Evolutionary conservation across 2,329 filamentous ascomycete species (phyloP), one percentile per base, ranked within the genome.

Genomic region (Xylaria sp.): DNA sequence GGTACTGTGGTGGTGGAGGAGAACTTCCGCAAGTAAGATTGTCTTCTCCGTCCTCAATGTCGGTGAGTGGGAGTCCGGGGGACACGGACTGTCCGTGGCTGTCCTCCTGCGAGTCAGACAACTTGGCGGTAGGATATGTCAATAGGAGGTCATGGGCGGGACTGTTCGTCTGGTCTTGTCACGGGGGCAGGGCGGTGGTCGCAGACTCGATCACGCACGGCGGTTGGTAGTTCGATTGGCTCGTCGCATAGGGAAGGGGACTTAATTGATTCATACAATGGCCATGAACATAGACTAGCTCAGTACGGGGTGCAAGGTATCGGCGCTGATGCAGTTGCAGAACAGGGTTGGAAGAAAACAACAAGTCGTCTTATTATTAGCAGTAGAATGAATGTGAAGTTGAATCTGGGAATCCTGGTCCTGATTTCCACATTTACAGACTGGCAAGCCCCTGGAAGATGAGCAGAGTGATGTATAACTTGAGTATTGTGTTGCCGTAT

Each of bases 1-100:
- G 80, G 71, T 87, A 87, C 67, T 79, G 79, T 47, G 84, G 79
- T 47, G 84, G 84, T 60, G 84, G 84, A 48, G 82, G 83, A 53
- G 79, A 80, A 58, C 74, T 77, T 57, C 73, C 72, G 58, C 71
- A 68, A 54, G 56, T 70, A 60, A 66, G 63, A 59, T 63, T 63
- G 59, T 70, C 45, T 38, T 47, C 52, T 52, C 26, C 37, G 50
- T 56, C 45, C 57, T 63, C 57, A 42, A 59, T 55, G 39, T 63
- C 58, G 57, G 64, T 64, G 59, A 57, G 58, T 61, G 62, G 60
- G 50, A 69, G 71, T 69, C 72, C 72, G 69, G 71, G 67, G 72
- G 74, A 74, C 69, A 71, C 71, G 67, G 74, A 71, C 70, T 71
- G 71, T 73, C 75, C 75, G 72, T 74, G 70, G 69, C 69, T 73